phyloP scores from a whole-genome alignment of 495 filamentous ascomycete species.

The Penicillium ucsense region DNA sequence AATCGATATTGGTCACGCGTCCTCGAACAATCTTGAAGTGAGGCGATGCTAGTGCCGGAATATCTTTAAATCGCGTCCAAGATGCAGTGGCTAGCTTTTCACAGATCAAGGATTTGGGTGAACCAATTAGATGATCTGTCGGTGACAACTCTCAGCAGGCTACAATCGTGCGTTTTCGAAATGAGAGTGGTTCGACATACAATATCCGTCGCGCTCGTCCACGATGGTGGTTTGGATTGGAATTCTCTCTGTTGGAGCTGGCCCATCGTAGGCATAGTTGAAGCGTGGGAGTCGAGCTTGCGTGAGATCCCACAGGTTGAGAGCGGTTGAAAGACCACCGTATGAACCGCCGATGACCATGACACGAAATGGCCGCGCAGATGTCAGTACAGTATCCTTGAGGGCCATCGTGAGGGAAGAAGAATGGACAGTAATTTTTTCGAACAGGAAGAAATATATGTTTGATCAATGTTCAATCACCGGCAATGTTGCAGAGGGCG shows the following conservation, averaged over 20 bases:
- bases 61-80: constrained; percentile 53
- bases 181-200: constrained; percentile 27
- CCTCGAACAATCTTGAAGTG: constrained; percentile 48
- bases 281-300: constrained; percentile 32
- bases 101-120: constrained; percentile 51
- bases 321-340: constrained; percentile 47
- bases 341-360: constrained; percentile 57
- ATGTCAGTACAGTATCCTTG: constrained; percentile 17
- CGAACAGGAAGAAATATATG: no score
- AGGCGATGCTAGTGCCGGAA: constrained; percentile 45
- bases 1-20: constrained; percentile 43
- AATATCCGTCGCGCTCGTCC: constrained; percentile 63
- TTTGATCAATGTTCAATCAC: no score
- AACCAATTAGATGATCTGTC: constrained; percentile 51
- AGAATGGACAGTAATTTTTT: no score
- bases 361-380: constrained; percentile 27
- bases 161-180: no score
- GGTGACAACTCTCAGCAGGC: no score
- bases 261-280: constrained; percentile 16
- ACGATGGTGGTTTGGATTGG: constrained; percentile 55
- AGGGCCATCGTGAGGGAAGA: constrained; percentile 18
- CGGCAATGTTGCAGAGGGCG: no score
- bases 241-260: constrained; percentile 25
- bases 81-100: constrained; percentile 43
- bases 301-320: constrained; percentile 53